phyloP scores from a whole-genome alignment of 2,329 filamentous ascomycete species.

The Chaetomium olivaceum region DNA sequence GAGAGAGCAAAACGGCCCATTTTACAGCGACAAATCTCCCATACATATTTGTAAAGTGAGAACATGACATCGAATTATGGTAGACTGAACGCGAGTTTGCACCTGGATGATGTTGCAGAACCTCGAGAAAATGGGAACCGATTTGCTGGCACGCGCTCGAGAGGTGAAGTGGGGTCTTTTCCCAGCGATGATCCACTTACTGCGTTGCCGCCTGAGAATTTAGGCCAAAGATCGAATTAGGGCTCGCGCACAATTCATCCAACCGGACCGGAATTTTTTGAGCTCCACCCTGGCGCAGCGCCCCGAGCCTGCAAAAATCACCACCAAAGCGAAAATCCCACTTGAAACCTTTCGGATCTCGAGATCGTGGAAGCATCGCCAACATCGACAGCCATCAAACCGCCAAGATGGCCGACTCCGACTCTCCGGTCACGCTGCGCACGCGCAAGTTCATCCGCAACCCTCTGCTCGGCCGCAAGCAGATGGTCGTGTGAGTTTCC shows the following conservation, averaged over 20 bases:
- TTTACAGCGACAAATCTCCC: slow-evolving; percentile 61
- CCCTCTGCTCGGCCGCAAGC: slow-evolving; percentile 96
- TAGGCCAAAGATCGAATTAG: slow-evolving; percentile 38
- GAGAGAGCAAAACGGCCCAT: slow-evolving; percentile 58
- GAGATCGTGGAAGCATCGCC: slow-evolving; percentile 33
- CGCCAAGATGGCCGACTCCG: slow-evolving; percentile 80
- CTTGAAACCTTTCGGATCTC: slow-evolving; percentile 24
- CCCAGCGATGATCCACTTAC: no score
- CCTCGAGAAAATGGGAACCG: no score
- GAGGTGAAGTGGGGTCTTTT: neutral
- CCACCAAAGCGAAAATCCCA: slow-evolving; percentile 30
- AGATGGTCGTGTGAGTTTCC: slow-evolving; percentile 96
- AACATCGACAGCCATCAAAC: slow-evolving; percentile 34
- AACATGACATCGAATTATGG: neutral
- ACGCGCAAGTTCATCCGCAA: slow-evolving; percentile 99
- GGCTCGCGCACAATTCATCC: slow-evolving; percentile 50
- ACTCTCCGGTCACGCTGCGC: slow-evolving; percentile 78
- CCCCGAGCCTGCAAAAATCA: slow-evolving; percentile 31
- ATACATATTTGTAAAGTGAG: slow-evolving; percentile 54
- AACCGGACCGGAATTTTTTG: slow-evolving; percentile 31
- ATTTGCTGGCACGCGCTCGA: no score
- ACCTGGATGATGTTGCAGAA: neutral
- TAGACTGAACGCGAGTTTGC: neutral
- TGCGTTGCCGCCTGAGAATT: slow-evolving; percentile 20
- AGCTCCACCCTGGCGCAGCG: slow-evolving; percentile 31